These are phyloP conservation scores for Megacollybia marginata DNA, from an alignment of 768 basidiomycete genomes.

Conservation along the genomic window DNA sequence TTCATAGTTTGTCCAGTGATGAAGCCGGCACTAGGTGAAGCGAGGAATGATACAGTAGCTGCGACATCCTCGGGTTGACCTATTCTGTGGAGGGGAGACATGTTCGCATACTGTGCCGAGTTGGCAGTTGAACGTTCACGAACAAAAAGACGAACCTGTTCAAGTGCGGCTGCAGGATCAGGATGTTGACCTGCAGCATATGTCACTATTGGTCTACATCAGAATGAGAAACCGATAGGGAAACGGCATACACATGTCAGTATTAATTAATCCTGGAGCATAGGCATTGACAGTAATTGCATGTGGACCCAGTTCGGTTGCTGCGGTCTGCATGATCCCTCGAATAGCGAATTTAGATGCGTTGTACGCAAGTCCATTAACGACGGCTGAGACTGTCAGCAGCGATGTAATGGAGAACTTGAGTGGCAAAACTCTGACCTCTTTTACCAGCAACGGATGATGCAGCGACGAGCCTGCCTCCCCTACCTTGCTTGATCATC, in stretches of 20 bases:
- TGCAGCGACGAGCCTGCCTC: too few relatives aligned
- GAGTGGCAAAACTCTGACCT: too few relatives aligned
- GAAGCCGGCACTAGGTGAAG: slow-evolving; percentile 25
- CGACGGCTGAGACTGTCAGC: too few relatives aligned
- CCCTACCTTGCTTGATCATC: too few relatives aligned
- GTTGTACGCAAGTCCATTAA: slow-evolving; percentile 16
- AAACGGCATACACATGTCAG: slow-evolving; percentile 16
- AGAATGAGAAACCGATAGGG: background rate
- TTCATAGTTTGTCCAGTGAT: slow-evolving; percentile 19
- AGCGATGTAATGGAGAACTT: too few relatives aligned
- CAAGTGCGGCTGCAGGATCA: background rate
- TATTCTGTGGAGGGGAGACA: background rate
- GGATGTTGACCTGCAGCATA: background rate
- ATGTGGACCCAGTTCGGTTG: slow-evolving; percentile 23
- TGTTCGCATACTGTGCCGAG: background rate
- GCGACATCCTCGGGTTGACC: slow-evolving; percentile 26
- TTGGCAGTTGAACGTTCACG: background rate
- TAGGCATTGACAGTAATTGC: slow-evolving; percentile 34
- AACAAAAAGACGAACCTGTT: background rate
- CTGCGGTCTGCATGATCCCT: slow-evolving; percentile 30
- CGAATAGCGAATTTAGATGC: slow-evolving; percentile 35
- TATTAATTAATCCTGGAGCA: slow-evolving; percentile 24
- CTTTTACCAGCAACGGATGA: too few relatives aligned
- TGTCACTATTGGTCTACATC: background rate
- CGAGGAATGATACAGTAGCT: slow-evolving; percentile 27